Evolutionary conservation across 306 rosid species (phyloP), one percentile per base, ranked within the genome.

Genomic region (Rubus idaeus): DNA sequence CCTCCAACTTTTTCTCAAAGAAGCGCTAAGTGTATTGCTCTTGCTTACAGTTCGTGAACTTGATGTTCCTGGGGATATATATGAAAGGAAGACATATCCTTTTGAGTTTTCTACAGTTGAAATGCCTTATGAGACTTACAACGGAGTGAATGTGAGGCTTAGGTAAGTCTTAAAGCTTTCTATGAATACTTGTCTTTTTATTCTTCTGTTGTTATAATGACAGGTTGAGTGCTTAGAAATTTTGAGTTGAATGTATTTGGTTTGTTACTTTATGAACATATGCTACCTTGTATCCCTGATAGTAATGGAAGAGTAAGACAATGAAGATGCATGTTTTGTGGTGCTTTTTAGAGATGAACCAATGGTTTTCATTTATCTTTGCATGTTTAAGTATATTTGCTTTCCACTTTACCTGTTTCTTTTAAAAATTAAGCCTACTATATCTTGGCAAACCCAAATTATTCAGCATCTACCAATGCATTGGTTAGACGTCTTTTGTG

Each of bases 111-210:
- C 97, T 68, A 95, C 97, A 2, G 99, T 95, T 76, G 99, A 95
- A 84, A 95, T 95, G 99, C 99, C 99, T 26, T 92, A 95, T 75
- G 99, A 95, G 86, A 87, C 97, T 42, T 95, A 95, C 88, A 95
- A 92, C 77, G 99, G 99, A 78, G 97, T 89, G 78, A 90, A 95
- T 86, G 99, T 95, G 83, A 87, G 97, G 75, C 97, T 95, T 55
- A 95, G 99, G 99, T 95, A 86, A 78, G 47, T 61, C 70, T 46
- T 18, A 18, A 35, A 60, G 37, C 4, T 3, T 14, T 73, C 21
- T 3, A 14, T 73, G 1, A 40, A 56, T 56, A 1, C 42, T 21
- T 39, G 2, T 53, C 14, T 20, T 55, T 18, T n/a, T 14, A 41
- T 52, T 39, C 4, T 51, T 3, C 10, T 52, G 42, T 71, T 52